Conservation (phyloP, 768 basidiomycete species). For the Sarcodon aspratus region DNA sequence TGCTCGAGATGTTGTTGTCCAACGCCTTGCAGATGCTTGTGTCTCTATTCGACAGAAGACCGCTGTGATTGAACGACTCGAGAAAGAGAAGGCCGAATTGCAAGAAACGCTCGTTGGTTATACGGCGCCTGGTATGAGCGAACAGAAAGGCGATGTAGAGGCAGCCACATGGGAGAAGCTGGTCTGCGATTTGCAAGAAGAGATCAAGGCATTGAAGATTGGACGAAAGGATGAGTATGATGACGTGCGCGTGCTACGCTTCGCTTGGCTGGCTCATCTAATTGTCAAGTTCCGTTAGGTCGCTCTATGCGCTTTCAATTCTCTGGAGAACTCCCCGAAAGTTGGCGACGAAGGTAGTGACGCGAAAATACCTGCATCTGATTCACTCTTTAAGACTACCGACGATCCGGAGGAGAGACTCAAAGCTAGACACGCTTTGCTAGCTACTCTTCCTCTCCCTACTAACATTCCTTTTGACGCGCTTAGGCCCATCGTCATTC, state of each 20-base stretch:
- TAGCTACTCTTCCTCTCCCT: slow-evolving; percentile 56
- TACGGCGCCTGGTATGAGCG: slow-evolving; percentile 11
- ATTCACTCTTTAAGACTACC: not conserved
- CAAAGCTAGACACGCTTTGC: slow-evolving; percentile 39
- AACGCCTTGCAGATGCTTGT: slow-evolving; percentile 49
- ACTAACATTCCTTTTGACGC: slow-evolving; percentile 50
- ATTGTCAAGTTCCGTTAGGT: not conserved
- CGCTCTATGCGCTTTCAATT: not conserved
- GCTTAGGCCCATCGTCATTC: slow-evolving; percentile 59
- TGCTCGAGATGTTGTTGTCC: slow-evolving; percentile 52
- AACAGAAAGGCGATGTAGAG: slow-evolving; percentile 5
- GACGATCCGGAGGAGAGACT: slow-evolving; percentile 28
- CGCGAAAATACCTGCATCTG: not conserved
- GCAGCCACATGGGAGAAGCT: slow-evolving; percentile 6
- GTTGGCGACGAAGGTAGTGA: not conserved
- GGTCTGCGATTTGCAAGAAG: slow-evolving; percentile 25
- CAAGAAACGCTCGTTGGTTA: slow-evolving; percentile 9
- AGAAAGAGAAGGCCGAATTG: slow-evolving; percentile 24
- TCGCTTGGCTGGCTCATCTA: not conserved
- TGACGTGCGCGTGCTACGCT: slow-evolving; percentile 15
- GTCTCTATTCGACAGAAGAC: slow-evolving; percentile 51
- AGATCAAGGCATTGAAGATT: slow-evolving; percentile 21
- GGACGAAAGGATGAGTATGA: slow-evolving; percentile 12
- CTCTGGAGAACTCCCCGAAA: not conserved
- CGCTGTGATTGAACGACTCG: slow-evolving; percentile 34